Base-by-base conservation (phyloP, 2,329 filamentous ascomycete genomes). In the Diaporthe vaccinii region DNA sequence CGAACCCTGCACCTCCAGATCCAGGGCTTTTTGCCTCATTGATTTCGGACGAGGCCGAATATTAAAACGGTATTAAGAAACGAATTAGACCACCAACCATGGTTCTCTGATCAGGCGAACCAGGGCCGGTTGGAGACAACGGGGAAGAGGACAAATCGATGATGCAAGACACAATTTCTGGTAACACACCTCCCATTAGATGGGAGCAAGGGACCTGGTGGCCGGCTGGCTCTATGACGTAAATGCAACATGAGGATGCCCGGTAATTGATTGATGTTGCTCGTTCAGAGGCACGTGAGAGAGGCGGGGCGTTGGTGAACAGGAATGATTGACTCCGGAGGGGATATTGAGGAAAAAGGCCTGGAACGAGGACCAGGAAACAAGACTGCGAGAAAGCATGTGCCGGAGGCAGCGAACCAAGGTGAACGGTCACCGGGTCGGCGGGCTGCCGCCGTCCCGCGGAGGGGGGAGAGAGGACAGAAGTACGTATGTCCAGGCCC, bases 121-220 rank as follows among this genome's bases (percentile, higher is more conserved):
- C 46, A 28, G 7, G 34, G 39, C 10, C 46, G 22, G 53, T 17
- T 28, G 44, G 59, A 22, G 20, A 57, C 34, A 55, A 41, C 44
- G 57, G 59, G 31, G 22, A 36, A 65, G 44, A 39, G 17, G 31
- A 39, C 12, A 44, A 31, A 44, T 31, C 61, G 34, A 22, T n/a
- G 44, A 72, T 31, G 55, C 58, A 46, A n/a, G 58, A 68, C 62
- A 62, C 31, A 61, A 75, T 36, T 31, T 53, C 44, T 44, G 57
- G 53, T 67, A 76, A 74, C 75, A 74, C 41, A 72, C 59, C 75
- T 74, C 74, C 67, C 72, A 53, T 20, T 31, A 8, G 20, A 46
- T 46, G 72, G 74, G 74, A 76, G 59, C 41, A 74, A 76, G 73
- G 65, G 72, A 72, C 59, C 67, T 72, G 67, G 70, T 73, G 70